Evolutionary conservation across 2,329 filamentous ascomycete genomes (phyloP).

Genomic region (Aspergillus alliaceus): DNA sequence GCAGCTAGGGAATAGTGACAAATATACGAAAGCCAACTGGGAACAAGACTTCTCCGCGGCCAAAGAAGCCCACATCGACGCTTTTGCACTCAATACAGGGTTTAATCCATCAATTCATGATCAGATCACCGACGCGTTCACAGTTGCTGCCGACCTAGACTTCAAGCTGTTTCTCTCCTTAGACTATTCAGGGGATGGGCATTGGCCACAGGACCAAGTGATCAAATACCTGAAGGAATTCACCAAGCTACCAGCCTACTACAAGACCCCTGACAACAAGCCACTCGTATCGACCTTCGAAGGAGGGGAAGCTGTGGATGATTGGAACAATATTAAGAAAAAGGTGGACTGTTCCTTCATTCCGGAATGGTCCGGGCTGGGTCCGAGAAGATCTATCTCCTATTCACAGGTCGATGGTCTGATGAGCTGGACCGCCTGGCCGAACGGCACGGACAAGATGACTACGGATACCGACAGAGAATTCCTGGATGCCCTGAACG

Average conservation of each 20-base stretch:
- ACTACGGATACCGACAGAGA: conserved; percentile 37
- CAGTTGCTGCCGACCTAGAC: conserved; percentile 23
- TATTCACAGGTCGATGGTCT: conserved; percentile 37
- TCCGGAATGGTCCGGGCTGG: conserved; percentile 46
- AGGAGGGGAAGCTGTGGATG: conserved; percentile 40
- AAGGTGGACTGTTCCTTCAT: conserved; percentile 45
- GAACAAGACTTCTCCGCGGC: conserved; percentile 35
- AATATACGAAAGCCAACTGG: conserved; percentile 29
- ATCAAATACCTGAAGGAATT: conserved; percentile 27
- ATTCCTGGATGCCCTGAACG: conserved; percentile 38
- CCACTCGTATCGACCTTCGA: conserved; percentile 48
- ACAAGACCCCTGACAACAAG: conserved; percentile 22
- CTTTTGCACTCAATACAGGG: conserved; percentile 43
- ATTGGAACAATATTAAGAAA: conserved; percentile 48
- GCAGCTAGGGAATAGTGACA: conserved; percentile 27
- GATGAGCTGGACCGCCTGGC: conserved; percentile 48
- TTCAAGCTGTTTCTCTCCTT: conserved; percentile 41
- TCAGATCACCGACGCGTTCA: conserved; percentile 25
- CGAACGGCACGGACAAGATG: conserved; percentile 37
- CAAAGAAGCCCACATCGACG: conserved; percentile 40
- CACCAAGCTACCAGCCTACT: conserved; percentile 26
- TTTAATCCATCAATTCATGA: conserved; percentile 23
- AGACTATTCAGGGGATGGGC: conserved; percentile 35
- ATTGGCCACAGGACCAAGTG: conserved; percentile 31
- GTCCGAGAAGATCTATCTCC: conserved; percentile 22